A percentile compares a stretch with the other conserved stretches of the same genome.
phyloP scores from a whole-genome alignment of 1,284 basidiomycete genomes.

The Ceratobasidium sp. region DNA sequence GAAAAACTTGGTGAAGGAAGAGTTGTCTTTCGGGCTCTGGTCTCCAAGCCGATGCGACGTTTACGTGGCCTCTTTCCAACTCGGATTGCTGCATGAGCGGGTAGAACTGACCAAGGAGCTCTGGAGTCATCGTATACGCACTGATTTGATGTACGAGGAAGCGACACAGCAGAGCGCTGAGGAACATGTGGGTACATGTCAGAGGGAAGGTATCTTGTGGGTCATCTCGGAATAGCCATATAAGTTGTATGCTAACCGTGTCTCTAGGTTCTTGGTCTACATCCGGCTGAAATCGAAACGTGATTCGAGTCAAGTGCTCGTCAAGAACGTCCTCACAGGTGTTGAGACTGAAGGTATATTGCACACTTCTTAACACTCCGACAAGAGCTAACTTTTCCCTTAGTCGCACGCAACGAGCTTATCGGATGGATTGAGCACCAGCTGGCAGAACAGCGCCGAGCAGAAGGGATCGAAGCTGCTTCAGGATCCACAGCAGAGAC shows the following conservation, averaged over 20 bases:
- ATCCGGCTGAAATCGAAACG: slow-evolving; percentile 67
- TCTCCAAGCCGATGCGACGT: slow-evolving; percentile 88
- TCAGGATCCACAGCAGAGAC: slow-evolving; percentile 5
- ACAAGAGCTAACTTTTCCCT: slow-evolving; percentile 52
- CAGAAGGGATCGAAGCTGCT: slow-evolving; percentile 73
- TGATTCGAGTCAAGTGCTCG: slow-evolving; percentile 73
- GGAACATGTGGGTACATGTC: slow-evolving; percentile 73
- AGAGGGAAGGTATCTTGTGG: slow-evolving; percentile 82
- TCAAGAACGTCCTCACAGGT: slow-evolving; percentile 82
- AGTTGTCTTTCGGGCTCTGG: slow-evolving; percentile 87
- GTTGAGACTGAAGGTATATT: slow-evolving; percentile 75
- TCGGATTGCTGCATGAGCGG: slow-evolving; percentile 80
- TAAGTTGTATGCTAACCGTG: background rate
- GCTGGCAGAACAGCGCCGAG: slow-evolving; percentile 66
- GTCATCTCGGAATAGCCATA: slow-evolving; percentile 52
- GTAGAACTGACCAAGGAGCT: slow-evolving; percentile 82
- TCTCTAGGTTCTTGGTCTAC: slow-evolving; percentile 74
- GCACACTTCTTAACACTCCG: slow-evolving; percentile 4
- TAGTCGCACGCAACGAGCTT: slow-evolving; percentile 73
- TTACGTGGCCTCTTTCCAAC: slow-evolving; percentile 83
- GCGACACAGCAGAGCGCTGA: slow-evolving; percentile 73
- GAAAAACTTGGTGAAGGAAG: slow-evolving; percentile 78
- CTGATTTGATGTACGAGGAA: slow-evolving; percentile 88
- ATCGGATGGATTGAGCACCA: slow-evolving; percentile 79
- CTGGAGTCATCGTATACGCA: slow-evolving; percentile 86